A percentile compares a stretch with the other conserved stretches of the same genome.
phyloP scores from a whole-genome alignment of 2,329 filamentous ascomycete species.

The Ophiostoma pallidulum region DNA sequence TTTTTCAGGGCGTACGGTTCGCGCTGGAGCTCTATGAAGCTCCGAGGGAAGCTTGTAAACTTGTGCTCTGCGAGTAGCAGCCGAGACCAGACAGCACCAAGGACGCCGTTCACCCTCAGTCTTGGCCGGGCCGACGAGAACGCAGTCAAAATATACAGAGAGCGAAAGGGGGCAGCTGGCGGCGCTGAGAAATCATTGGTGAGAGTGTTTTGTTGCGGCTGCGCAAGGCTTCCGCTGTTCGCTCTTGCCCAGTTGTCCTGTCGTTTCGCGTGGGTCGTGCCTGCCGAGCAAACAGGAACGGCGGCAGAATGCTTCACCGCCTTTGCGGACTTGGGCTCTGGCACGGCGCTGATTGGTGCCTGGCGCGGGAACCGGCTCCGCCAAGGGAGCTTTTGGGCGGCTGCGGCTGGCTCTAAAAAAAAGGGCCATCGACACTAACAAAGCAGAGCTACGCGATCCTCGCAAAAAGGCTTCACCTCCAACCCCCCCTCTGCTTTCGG shows the following conservation, averaged over 20 bases:
- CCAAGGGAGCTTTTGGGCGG: slow-evolving; percentile 12
- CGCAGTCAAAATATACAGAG: slow-evolving; percentile 1
- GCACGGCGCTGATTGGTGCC: slow-evolving; percentile 8
- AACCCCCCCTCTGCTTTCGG: neutral
- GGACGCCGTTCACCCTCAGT: no score
- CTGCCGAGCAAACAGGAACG: slow-evolving; percentile 8
- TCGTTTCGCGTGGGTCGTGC: slow-evolving; percentile 4
- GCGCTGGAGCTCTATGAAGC: no score
- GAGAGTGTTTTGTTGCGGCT: neutral
- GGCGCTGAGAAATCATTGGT: neutral
- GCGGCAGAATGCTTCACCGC: slow-evolving; percentile 17
- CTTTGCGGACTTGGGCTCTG: neutral
- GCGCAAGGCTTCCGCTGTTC: neutral
- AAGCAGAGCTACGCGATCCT: slow-evolving; percentile 13
- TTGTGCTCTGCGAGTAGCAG: no score
- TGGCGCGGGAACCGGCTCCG: slow-evolving; percentile 3
- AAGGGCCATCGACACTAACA: slow-evolving; percentile 11
- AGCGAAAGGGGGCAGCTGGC: neutral
- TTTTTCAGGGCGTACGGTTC: no score
- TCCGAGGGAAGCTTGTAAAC: no score
- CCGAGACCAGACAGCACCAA: no score
- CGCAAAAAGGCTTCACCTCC: slow-evolving; percentile 4
- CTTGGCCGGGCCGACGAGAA: no score
- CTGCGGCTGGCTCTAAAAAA: slow-evolving; percentile 11
- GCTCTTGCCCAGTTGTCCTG: slow-evolving; percentile 10